phyloP scores from a whole-genome alignment of 371 early-diverging fungal species.

The Actinomortierella ambigua region DNA sequence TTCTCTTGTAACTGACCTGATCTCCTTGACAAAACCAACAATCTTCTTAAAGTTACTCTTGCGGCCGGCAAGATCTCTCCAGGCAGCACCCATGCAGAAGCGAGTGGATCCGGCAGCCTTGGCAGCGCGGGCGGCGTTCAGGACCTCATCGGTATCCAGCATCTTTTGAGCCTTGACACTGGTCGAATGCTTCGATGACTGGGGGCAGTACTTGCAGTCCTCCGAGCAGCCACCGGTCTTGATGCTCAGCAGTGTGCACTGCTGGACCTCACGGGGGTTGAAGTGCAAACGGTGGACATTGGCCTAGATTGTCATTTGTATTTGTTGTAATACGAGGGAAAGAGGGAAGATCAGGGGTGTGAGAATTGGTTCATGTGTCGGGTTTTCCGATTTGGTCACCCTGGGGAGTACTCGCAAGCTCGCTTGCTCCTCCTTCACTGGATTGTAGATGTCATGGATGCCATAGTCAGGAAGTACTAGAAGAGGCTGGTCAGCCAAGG shows the following conservation, averaged over 20 bases:
- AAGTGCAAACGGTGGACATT: slow-evolving; percentile 78
- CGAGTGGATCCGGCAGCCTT: slow-evolving; percentile 83
- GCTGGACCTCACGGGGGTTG: slow-evolving; percentile 79
- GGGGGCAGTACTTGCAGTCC: slow-evolving; percentile 88
- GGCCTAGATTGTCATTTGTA: slow-evolving; percentile 55
- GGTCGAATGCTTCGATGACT: slow-evolving; percentile 81
- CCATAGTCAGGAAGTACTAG: too few relatives aligned
- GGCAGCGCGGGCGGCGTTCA: slow-evolving; percentile 79
- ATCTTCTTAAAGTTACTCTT: slow-evolving; percentile 87
- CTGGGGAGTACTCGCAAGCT: too few relatives aligned
- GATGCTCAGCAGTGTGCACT: slow-evolving; percentile 82
- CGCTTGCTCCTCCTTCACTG: too few relatives aligned
- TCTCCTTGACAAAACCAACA: slow-evolving; percentile 76
- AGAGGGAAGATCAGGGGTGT: too few relatives aligned
- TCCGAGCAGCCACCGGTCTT: slow-evolving; percentile 92
- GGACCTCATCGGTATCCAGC: slow-evolving; percentile 72
- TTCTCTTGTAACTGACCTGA: slow-evolving; percentile 58
- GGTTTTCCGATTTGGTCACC: too few relatives aligned
- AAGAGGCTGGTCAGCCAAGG: too few relatives aligned
- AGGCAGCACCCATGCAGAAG: slow-evolving; percentile 88
- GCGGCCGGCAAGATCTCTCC: slow-evolving; percentile 84
- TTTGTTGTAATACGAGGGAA: too few relatives aligned
- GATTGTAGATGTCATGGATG: background rate
- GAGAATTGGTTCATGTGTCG: too few relatives aligned
- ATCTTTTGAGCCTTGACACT: slow-evolving; percentile 76